These are phyloP conservation scores for Fusarium acutatum DNA, from an alignment of 2,329 filamentous ascomycete genomes.

Conservation along the genomic window DNA sequence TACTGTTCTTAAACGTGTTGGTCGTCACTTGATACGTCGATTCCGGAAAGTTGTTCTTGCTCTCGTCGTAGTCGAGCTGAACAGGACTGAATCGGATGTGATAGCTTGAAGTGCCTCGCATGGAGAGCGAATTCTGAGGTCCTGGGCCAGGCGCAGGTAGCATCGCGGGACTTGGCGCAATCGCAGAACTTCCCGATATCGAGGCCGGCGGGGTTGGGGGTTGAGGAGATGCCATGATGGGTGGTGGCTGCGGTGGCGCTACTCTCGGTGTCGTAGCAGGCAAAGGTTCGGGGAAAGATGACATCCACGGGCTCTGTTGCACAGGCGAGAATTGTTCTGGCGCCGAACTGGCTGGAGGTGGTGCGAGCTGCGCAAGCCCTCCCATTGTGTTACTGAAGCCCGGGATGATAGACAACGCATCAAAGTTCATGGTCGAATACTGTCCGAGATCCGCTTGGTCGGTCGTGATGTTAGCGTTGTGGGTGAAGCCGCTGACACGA, in stretches of 20 bases:
- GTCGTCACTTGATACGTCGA: conserved; percentile 60
- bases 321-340: conserved; percentile 46
- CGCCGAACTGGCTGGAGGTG: conserved; percentile 42
- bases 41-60: conserved; percentile 54
- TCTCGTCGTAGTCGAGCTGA: conserved; percentile 59
- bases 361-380: conserved; percentile 47
- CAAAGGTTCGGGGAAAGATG: conserved; percentile 43
- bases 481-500: conserved; percentile 57
- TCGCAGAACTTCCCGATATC: conserved; percentile 39
- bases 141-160: conserved; percentile 25
- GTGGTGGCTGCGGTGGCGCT: conserved; percentile 38
- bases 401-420: conserved; percentile 57
- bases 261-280: conserved; percentile 31
- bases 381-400: conserved; percentile 47
- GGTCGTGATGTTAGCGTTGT: conserved; percentile 55
- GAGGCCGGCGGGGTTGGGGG: conserved; percentile 44
- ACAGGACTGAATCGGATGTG: conserved; percentile 60
- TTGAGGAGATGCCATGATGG: conserved; percentile 45
- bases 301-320: conserved; percentile 50
- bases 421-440: conserved; percentile 55
- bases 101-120: conserved; percentile 35
- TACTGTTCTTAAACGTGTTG: conserved; percentile 70
- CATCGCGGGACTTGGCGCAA: conserved; percentile 32
- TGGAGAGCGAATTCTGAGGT: conserved; percentile 16
- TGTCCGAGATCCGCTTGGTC: conserved; percentile 51